These are phyloP conservation scores for Warburgia ugandensis DNA, from an alignment of 164 flowering plant species.

Conservation along the genomic window DNA sequence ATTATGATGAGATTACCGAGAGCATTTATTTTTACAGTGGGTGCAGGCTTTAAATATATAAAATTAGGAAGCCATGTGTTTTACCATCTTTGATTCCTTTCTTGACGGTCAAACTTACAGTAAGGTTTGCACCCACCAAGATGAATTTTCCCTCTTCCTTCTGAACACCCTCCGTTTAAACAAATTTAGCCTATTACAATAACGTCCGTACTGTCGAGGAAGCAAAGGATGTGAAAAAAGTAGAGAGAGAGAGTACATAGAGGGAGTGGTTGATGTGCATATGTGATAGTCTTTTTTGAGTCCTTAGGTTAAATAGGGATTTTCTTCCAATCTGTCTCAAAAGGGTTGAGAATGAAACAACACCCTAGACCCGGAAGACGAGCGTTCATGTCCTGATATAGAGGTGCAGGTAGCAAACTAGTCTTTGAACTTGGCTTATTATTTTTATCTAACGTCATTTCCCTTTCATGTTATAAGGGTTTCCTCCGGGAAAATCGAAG, in stretches of 20 bases:
- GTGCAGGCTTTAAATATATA: slow-evolving; percentile 34
- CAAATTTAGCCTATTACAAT: not conserved
- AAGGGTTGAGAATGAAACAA: slow-evolving; percentile 31
- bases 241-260: not conserved
- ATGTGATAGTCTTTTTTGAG: not conserved
- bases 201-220: not conserved
- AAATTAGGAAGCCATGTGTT: slow-evolving; percentile 34
- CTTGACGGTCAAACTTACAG: slow-evolving; percentile 59
- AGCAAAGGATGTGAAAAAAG: not conserved
- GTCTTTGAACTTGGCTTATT: not conserved
- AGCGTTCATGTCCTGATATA: slow-evolving; percentile 54
- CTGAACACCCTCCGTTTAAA: slow-evolving; percentile 7
- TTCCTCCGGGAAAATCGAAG: not conserved
- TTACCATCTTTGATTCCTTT: slow-evolving; percentile 50
- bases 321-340: slow-evolving; percentile 33
- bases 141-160: slow-evolving; percentile 18
- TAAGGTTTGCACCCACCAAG: slow-evolving; percentile 32
- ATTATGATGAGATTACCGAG: slow-evolving; percentile 32
- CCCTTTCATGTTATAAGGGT: not conserved
- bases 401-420: slow-evolving; percentile 34
- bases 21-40: slow-evolving; percentile 24
- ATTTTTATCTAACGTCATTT: not conserved
- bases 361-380: slow-evolving; percentile 43
- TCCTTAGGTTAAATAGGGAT: slow-evolving; percentile 11
- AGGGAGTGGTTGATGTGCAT: not conserved